These are phyloP conservation scores for Lepidium didymum DNA, from an alignment of 345 rosid species.

Conservation along the genomic window DNA sequence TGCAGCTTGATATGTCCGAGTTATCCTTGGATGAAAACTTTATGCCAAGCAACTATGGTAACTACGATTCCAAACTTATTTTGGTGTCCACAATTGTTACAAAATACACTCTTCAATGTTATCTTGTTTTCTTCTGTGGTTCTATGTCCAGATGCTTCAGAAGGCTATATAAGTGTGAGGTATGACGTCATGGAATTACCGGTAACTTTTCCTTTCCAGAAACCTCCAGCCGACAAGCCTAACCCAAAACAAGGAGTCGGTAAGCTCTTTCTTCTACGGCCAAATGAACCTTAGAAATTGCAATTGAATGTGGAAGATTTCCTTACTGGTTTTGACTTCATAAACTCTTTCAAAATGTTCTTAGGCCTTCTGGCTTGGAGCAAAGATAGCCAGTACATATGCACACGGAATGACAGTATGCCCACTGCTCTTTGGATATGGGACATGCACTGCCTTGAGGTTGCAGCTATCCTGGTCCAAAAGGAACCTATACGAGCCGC, in stretches of 20 bases:
- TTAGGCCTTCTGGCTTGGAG: slow-evolving; percentile 95
- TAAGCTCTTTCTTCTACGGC: slow-evolving; percentile 27
- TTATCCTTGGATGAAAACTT: slow-evolving; percentile 62
- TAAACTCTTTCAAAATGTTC: slow-evolving; percentile 5
- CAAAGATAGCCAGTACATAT: slow-evolving; percentile 74
- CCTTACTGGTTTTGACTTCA: background rate
- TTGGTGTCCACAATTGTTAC: background rate
- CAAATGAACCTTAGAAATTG: slow-evolving; percentile 1
- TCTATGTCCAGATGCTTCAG: slow-evolving; percentile 44
- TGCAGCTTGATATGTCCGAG: slow-evolving; percentile 80
- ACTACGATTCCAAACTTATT: background rate
- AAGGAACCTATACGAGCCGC: slow-evolving; percentile 87
- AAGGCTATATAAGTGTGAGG: slow-evolving; percentile 67
- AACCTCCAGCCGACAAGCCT: slow-evolving; percentile 79
- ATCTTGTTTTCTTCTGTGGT: background rate
- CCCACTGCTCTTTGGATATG: slow-evolving; percentile 90
- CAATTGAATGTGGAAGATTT: background rate
- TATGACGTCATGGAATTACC: slow-evolving; percentile 84
- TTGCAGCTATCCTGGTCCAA: slow-evolving; percentile 83
- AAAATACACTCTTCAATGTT: background rate
- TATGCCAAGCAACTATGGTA: slow-evolving; percentile 65
- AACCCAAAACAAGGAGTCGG: slow-evolving; percentile 99
- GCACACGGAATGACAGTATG: slow-evolving; percentile 89
- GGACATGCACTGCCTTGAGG: slow-evolving; percentile 77
- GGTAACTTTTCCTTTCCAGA: slow-evolving; percentile 67